phyloP scores from a whole-genome alignment of 2,329 filamentous ascomycete species.

The Aspergillus amoenus region DNA sequence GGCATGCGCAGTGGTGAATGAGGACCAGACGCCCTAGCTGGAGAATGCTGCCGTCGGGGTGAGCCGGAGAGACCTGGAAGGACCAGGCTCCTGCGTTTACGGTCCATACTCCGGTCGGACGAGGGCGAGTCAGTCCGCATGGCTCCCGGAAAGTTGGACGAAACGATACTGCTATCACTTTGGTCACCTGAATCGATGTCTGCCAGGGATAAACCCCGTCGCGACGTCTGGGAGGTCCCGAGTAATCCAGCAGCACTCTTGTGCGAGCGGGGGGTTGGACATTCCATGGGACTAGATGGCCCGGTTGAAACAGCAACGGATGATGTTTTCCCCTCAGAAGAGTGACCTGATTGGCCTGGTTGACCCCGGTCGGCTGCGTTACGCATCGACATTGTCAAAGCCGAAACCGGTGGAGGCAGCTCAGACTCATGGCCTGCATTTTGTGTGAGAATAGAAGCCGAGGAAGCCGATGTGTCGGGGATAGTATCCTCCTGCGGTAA shows the following conservation, averaged over 20 bases:
- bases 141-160: slow-evolving; percentile 70
- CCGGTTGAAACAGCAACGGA: slow-evolving; percentile 73
- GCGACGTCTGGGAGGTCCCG: slow-evolving; percentile 59
- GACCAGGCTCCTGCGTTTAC: slow-evolving; percentile 83
- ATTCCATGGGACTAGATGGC: slow-evolving; percentile 87
- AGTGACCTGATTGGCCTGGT: slow-evolving; percentile 42
- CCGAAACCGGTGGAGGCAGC: slow-evolving; percentile 37
- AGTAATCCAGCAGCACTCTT: slow-evolving; percentile 59
- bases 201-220: slow-evolving; percentile 73
- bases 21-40: slow-evolving; percentile 70
- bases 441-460: slow-evolving; percentile 8
- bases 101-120: slow-evolving; percentile 81
- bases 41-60: slow-evolving; percentile 83
- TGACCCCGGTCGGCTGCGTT: slow-evolving; percentile 53
- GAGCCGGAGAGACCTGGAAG: slow-evolving; percentile 72
- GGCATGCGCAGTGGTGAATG: slow-evolving; percentile 83
- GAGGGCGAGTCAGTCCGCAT: slow-evolving; percentile 84
- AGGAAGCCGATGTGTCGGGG: slow-evolving; percentile 8
- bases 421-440: slow-evolving; percentile 11
- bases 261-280: slow-evolving; percentile 85
- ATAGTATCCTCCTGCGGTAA: slow-evolving; percentile 40
- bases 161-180: slow-evolving; percentile 85
- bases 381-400: slow-evolving; percentile 57
- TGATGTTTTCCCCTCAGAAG: slow-evolving; percentile 53
- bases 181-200: slow-evolving; percentile 79